These are phyloP conservation scores for Coprinellus micaceus DNA, from an alignment of 768 basidiomycete genomes.

Conservation along the genomic window DNA sequence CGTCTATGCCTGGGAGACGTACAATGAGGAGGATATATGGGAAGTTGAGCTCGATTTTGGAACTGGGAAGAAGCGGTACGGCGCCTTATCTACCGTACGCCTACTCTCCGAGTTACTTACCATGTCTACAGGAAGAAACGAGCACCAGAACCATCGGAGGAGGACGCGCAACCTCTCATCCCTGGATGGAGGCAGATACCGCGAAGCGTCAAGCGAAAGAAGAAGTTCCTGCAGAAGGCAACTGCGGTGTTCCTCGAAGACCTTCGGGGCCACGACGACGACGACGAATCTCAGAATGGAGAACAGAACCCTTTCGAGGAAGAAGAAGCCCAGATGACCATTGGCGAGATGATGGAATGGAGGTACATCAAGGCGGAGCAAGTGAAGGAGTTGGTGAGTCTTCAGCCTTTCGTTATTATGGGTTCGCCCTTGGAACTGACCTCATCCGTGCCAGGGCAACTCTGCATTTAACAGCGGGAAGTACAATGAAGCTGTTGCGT, in stretches of 20 bases:
- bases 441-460: slow-evolving; percentile 49
- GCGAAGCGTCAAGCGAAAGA: neutral
- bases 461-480: slow-evolving; percentile 62
- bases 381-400: slow-evolving; percentile 63
- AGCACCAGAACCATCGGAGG: slow-evolving; percentile 10
- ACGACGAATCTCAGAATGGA: neutral
- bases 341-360: slow-evolving; percentile 73
- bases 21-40: slow-evolving; percentile 77
- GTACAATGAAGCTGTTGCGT: slow-evolving; percentile 49
- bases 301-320: slow-evolving; percentile 48
- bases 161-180: neutral
- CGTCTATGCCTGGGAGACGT: slow-evolving; percentile 69
- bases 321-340: slow-evolving; percentile 56
- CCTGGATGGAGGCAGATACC: neutral
- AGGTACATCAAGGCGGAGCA: slow-evolving; percentile 66
- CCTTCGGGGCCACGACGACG: neutral
- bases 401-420: neutral
- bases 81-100: slow-evolving; percentile 8
- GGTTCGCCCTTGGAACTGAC: neutral
- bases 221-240: neutral
- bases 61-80: slow-evolving; percentile 11
- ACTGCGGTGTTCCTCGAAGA: neutral
- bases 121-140: neutral
- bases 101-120: neutral
- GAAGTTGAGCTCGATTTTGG: slow-evolving; percentile 67